Percentiles rank a stretch among this genome's conserved stretches.
These are phyloP conservation scores for Withania somnifera DNA, from an alignment of 305 asterid genomes.

Conservation along the genomic window DNA sequence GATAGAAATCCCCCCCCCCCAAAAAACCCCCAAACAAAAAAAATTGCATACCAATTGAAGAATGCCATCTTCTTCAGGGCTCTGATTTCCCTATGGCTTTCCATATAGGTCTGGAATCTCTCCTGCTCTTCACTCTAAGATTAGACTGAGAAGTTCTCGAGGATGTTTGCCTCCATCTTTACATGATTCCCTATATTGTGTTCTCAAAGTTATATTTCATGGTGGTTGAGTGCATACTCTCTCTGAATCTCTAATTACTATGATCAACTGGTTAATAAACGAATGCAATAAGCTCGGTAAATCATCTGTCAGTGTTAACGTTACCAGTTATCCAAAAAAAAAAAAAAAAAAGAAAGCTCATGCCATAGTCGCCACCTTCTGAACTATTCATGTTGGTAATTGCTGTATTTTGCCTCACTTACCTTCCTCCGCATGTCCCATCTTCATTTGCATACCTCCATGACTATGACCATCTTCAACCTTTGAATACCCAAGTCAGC, in stretches of 20 bases:
- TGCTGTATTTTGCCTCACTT: neutral
- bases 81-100: neutral
- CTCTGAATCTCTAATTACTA: neutral
- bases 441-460: neutral
- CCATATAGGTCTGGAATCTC: neutral
- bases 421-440: neutral
- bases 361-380: neutral
- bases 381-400: neutral
- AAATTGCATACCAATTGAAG: neutral
- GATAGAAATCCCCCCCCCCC: too few relatives aligned
- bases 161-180: neutral
- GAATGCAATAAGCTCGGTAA: neutral
- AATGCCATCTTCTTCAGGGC: neutral
- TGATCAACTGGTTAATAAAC: neutral
- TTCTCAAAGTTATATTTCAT: neutral
- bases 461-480: neutral
- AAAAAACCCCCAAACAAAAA: too few relatives aligned
- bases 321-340: too few relatives aligned
- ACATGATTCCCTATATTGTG: neutral
- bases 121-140: neutral
- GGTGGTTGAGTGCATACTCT: neutral
- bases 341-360: too few relatives aligned
- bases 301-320: neutral
- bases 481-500: neutral
- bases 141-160: neutral